A percentile compares a stretch with the other conserved stretches of the same genome.
Conservation (phyloP, 2,329 filamentous ascomycete genomes). For the Aspergillus fumigatiaffinis region DNA sequence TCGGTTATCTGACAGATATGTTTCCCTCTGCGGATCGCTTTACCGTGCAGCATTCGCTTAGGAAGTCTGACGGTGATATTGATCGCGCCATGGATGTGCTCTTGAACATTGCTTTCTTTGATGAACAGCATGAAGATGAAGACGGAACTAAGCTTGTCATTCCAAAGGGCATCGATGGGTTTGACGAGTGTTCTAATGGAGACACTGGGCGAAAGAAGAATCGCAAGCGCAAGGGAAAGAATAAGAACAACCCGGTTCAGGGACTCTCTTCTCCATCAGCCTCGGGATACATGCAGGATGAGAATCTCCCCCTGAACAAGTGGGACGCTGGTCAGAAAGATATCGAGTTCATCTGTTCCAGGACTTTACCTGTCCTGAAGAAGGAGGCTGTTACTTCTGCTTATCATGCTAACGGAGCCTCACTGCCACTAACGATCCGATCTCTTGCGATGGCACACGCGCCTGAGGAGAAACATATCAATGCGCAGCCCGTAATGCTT, state of each 20-base stretch:
- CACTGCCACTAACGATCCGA: constrained; percentile 52
- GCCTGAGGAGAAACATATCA: constrained; percentile 33
- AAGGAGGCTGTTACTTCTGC: constrained; percentile 50
- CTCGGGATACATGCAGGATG: constrained; percentile 12
- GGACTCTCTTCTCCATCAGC: constrained; percentile 10
- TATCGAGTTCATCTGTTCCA: constrained; percentile 57
- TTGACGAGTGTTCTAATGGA: constrained; percentile 57
- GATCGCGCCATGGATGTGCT: constrained; percentile 73
- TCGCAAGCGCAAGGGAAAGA: constrained; percentile 40
- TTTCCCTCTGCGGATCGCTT: constrained; percentile 66
- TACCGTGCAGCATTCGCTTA: constrained; percentile 64
- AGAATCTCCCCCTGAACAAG: constrained; percentile 41
- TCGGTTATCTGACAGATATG: constrained; percentile 61
- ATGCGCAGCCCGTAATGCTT: constrained; percentile 43
- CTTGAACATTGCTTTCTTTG: constrained; percentile 73
- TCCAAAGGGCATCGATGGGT: constrained; percentile 77
- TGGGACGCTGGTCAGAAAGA: constrained; percentile 58
- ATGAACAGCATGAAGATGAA: constrained; percentile 57
- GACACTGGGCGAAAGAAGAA: constrained; percentile 38
- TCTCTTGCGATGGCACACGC: constrained; percentile 50
- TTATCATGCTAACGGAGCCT: constrained; percentile 58
- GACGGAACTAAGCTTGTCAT: constrained; percentile 41
- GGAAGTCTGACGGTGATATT: constrained; percentile 64
- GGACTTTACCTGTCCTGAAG: constrained; percentile 46
- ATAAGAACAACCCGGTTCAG: constrained; percentile 30